Conservation (phyloP, 2,329 filamentous ascomycete species). For the Aureobasidium sp. region DNA sequence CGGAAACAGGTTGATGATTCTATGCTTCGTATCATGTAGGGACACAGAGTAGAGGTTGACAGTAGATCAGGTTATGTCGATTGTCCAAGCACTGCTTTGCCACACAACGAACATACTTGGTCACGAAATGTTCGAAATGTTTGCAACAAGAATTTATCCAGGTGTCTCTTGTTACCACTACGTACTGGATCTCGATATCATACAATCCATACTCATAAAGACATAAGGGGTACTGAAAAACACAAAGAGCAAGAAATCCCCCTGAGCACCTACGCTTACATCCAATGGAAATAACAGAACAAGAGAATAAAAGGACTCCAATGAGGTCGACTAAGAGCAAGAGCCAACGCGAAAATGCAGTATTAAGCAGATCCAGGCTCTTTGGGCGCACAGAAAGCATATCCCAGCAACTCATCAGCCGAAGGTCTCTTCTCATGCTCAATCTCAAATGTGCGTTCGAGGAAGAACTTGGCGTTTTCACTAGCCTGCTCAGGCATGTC, state of each 20-base stretch:
- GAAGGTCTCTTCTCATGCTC: constrained; percentile 88
- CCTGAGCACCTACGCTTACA: constrained; percentile 12
- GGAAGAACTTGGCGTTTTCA: constrained; percentile 73
- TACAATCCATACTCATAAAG: background rate
- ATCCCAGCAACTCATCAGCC: constrained; percentile 81
- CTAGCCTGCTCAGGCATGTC: constrained; percentile 83
- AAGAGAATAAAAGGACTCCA: background rate
- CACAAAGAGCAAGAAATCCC: background rate
- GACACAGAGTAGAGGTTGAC: too few species aligned
- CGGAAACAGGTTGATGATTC: too few species aligned
- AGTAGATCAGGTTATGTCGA: too few species aligned
- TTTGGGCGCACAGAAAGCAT: constrained; percentile 52
- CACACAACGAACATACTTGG: too few species aligned
- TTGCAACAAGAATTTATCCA: background rate
- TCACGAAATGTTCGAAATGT: too few species aligned
- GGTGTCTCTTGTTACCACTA: background rate
- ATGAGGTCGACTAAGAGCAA: background rate
- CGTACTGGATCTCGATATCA: background rate
- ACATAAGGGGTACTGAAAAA: background rate
- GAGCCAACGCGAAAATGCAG: background rate
- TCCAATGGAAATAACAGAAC: background rate
- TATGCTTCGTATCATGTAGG: too few species aligned
- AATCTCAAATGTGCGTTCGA: constrained; percentile 87
- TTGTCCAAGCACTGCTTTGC: too few species aligned
- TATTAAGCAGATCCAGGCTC: constrained; percentile 8